Percentiles rank a stretch among this genome's conserved stretches.
Evolutionary conservation across 208 protist species (phyloP).

Genomic region (Acanthamoeba sp.): DNA sequence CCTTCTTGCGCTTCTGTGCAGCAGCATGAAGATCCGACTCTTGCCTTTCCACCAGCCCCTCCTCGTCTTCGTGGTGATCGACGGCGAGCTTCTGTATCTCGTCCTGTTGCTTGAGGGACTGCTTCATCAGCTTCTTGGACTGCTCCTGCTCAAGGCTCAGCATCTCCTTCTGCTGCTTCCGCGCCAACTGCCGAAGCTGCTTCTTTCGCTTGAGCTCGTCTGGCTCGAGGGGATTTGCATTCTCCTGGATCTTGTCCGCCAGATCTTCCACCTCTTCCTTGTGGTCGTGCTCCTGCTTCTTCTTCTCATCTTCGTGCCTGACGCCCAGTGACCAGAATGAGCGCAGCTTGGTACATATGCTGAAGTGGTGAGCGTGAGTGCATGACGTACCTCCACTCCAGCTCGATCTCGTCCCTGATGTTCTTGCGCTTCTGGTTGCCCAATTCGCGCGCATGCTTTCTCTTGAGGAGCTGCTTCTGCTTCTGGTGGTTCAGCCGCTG

Average conservation of each 20-base stretch:
- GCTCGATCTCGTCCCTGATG: constrained; percentile 9
- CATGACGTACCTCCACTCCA: background rate
- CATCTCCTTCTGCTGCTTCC: background rate
- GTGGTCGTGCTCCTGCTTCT: background rate
- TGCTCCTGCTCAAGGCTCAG: background rate
- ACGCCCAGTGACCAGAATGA: background rate
- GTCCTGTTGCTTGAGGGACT: constrained; percentile 11
- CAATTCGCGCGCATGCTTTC: background rate
- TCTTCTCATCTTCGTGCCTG: constrained; percentile 2
- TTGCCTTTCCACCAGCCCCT: background rate
- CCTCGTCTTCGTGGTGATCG: constrained; percentile 32
- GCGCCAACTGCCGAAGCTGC: background rate
- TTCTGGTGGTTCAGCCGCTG: constrained; percentile 33
- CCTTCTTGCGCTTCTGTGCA: constrained; percentile 7
- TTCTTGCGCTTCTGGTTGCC: background rate
- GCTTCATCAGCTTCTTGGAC: constrained; percentile 14
- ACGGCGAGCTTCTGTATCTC: background rate
- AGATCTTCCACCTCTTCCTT: constrained; percentile 16
- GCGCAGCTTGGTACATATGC: background rate
- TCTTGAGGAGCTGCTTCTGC: background rate
- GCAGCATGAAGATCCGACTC: background rate
- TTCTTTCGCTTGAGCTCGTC: constrained; percentile 40
- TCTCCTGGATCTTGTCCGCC: constrained; percentile 10
- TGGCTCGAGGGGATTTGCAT: background rate
- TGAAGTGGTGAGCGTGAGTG: no score